Percentiles rank a stretch among this genome's conserved stretches.
phyloP scores from a whole-genome alignment of 495 filamentous ascomycete species.

The Penicillium arizonense region DNA sequence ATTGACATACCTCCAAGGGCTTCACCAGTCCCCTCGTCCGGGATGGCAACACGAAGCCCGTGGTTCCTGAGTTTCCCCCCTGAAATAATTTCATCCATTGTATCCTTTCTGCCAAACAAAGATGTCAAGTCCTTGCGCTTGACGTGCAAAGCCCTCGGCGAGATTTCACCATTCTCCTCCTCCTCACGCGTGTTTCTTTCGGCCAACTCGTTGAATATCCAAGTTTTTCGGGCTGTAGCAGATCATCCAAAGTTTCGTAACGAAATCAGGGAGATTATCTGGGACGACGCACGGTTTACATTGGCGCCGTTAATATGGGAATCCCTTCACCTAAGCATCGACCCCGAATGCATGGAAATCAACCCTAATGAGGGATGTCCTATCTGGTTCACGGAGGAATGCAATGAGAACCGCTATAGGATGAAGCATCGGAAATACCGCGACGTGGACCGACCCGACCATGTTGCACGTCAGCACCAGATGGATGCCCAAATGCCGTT shows the following conservation, averaged over 20 bases:
- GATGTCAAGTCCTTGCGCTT: constrained; percentile 13
- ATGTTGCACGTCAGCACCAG: constrained; percentile 10
- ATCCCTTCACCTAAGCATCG: not conserved
- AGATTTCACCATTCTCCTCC: constrained; percentile 6
- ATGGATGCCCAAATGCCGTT: constrained; percentile 10
- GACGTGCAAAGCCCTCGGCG: constrained; percentile 5
- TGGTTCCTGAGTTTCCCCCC: constrained; percentile 3
- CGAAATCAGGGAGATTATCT: constrained; percentile 14
- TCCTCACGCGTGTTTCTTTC: constrained; percentile 16
- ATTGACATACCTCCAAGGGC: not conserved
- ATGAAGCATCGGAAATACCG: constrained; percentile 7
- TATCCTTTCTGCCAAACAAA: constrained; percentile 3
- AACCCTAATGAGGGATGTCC: constrained; percentile 16
- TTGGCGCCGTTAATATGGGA: constrained; percentile 6
- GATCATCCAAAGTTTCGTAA: constrained; percentile 11
- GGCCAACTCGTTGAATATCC: constrained; percentile 13
- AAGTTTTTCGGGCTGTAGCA: constrained; percentile 11
- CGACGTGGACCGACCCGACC: constrained; percentile 16
- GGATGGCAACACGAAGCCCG: constrained; percentile 4
- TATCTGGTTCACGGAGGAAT: constrained; percentile 16
- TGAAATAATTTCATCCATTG: constrained; percentile 4
- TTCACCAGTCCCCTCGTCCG: not conserved
- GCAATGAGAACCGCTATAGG: constrained; percentile 11
- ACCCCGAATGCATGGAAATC: constrained; percentile 2
- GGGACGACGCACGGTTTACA: constrained; percentile 15